These are phyloP conservation scores for Dimargaris xerosporica DNA, from an alignment of 192 early-diverging fungal species.

Conservation along the genomic window DNA sequence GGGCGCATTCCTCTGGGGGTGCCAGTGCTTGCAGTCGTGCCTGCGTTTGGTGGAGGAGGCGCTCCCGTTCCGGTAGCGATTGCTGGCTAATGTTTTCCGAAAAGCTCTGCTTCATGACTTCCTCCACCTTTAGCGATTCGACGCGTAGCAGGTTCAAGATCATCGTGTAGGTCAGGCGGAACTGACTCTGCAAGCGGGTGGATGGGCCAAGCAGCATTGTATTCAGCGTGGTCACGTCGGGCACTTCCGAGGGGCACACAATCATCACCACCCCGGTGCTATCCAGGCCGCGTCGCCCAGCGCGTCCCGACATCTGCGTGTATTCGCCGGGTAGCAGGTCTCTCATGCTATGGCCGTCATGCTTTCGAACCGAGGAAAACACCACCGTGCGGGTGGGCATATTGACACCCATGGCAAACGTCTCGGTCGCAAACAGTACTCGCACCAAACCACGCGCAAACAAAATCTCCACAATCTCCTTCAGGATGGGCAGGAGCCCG, in stretches of 20 bases:
- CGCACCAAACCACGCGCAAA: constrained; percentile 81
- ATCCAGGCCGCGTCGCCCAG: constrained; percentile 88
- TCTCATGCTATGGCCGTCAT: constrained; percentile 79
- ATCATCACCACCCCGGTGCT: constrained; percentile 86
- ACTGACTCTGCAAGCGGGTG: constrained; percentile 85
- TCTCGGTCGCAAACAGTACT: constrained; percentile 95
- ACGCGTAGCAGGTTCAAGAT: constrained; percentile 91
- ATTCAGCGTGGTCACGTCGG: constrained; percentile 41
- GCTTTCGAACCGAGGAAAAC: constrained; percentile 80
- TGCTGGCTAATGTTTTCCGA: constrained; percentile 83
- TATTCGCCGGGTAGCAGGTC: constrained; percentile 90
- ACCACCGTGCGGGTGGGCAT: constrained; percentile 92
- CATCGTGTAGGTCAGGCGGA: constrained; percentile 97
- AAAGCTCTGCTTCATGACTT: constrained; percentile 97
- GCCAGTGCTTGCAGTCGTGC: constrained; percentile 30
- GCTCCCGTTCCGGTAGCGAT: constrained; percentile 66
- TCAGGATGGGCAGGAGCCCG: constrained; percentile 91
- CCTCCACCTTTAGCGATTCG: constrained; percentile 87
- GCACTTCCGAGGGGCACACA: constrained; percentile 20
- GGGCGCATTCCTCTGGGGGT: no score
- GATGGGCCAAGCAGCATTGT: constrained; percentile 76
- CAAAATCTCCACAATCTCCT: constrained; percentile 96
- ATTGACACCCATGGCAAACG: constrained; percentile 99
- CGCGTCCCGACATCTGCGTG: constrained; percentile 97
- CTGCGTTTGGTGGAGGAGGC: constrained; percentile 49